Evolutionary conservation across 495 filamentous ascomycete genomes (phyloP).

Genomic region (Echria macrotheca): DNA sequence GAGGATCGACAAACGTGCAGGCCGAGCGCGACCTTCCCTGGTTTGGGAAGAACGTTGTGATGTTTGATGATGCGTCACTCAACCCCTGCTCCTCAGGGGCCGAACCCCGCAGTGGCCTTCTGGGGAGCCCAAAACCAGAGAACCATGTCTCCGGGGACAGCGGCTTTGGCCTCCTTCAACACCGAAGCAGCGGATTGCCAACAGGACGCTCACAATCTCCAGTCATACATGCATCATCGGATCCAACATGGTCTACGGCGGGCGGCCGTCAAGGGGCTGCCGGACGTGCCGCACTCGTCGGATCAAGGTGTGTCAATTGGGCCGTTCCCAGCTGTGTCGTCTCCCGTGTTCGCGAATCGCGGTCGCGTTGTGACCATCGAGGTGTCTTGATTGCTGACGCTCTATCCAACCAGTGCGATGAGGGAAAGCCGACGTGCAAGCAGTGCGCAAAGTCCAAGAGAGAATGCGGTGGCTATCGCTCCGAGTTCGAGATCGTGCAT

Average conservation of each 20-base stretch:
- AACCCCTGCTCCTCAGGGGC: too few species aligned
- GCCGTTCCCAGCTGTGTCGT: not conserved
- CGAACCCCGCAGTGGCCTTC: not conserved
- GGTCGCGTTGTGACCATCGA: conserved; percentile 17
- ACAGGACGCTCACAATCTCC: too few species aligned
- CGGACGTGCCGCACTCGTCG: conserved; percentile 63
- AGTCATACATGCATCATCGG: too few species aligned
- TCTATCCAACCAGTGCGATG: conserved; percentile 53
- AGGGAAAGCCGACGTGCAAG: conserved; percentile 59
- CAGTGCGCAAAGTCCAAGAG: conserved; percentile 62
- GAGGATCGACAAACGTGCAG: too few species aligned
- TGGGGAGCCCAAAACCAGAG: not conserved
- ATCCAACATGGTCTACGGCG: conserved; percentile 74
- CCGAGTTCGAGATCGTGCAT: conserved; percentile 64
- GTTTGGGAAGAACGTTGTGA: too few species aligned
- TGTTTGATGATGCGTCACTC: too few species aligned
- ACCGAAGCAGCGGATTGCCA: too few species aligned
- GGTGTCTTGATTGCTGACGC: not conserved
- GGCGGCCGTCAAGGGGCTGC: conserved; percentile 66
- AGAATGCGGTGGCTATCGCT: conserved; percentile 60
- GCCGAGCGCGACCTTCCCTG: too few species aligned
- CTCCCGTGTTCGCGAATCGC: not conserved
- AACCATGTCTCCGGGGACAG: not conserved
- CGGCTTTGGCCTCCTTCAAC: too few species aligned
- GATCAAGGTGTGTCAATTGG: conserved; percentile 54